Percentiles rank a stretch among this genome's conserved stretches.
Conservation (phyloP, 2,329 filamentous ascomycete genomes). For the Simplicillium sp. region DNA sequence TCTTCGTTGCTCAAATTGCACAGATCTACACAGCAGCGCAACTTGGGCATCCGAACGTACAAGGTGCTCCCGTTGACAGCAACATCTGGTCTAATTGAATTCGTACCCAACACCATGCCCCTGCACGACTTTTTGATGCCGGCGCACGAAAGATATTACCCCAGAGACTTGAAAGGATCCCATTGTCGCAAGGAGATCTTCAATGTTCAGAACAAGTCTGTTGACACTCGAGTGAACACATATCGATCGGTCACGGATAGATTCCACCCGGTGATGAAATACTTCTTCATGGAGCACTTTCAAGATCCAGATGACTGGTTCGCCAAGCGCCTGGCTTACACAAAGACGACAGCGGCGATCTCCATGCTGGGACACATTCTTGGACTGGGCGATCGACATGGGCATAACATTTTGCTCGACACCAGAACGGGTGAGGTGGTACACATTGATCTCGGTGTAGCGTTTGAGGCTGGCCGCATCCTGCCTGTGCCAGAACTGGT, state of each 20-base stretch:
- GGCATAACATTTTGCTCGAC: conserved; percentile 93
- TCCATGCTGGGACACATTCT: conserved; percentile 91
- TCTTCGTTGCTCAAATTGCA: conserved; percentile 83
- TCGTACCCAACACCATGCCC: conserved; percentile 86
- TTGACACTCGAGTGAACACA: conserved; percentile 61
- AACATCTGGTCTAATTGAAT: conserved; percentile 87
- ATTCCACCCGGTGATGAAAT: conserved; percentile 89
- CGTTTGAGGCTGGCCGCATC: conserved; percentile 94
- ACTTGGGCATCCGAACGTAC: conserved; percentile 88
- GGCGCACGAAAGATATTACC: conserved; percentile 79
- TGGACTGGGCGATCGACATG: conserved; percentile 87
- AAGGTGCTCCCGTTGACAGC: conserved; percentile 87
- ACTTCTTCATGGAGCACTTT: conserved; percentile 96
- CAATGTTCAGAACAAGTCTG: conserved; percentile 58
- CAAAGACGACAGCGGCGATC: conserved; percentile 84
- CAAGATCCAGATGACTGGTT: conserved; percentile 96
- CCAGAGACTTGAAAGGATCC: conserved; percentile 68
- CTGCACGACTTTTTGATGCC: conserved; percentile 88
- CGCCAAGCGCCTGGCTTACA: conserved; percentile 77
- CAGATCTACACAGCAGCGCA: conserved; percentile 76
- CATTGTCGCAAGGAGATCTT: conserved; percentile 73
- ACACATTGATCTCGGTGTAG: conserved; percentile 93
- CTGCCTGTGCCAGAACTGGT: conserved; percentile 91
- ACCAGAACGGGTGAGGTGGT: conserved; percentile 84
- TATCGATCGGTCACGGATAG: conserved; percentile 71